Evolutionary conservation across 2,329 filamentous ascomycete genomes (phyloP).

Genomic region (Pyrenophora graminea): DNA sequence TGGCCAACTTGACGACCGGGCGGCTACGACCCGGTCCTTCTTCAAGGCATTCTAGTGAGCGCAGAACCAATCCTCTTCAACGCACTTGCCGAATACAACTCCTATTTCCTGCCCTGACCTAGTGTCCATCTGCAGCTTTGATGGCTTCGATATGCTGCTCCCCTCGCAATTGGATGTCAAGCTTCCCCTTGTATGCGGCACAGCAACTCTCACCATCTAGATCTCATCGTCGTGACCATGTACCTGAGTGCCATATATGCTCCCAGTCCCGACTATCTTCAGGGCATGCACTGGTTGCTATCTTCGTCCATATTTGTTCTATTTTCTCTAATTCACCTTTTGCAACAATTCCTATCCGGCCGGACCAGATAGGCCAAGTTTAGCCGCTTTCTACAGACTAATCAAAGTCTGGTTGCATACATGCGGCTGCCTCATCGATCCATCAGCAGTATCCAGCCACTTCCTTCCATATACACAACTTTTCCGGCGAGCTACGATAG

Average conservation of each 20-base stretch:
- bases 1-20: slow-evolving; percentile 10
- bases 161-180: slow-evolving; percentile 18
- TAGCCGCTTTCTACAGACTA: neutral
- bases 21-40: slow-evolving; percentile 19
- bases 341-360: slow-evolving; percentile 16
- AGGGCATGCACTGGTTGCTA: slow-evolving; percentile 23
- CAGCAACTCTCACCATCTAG: slow-evolving; percentile 6
- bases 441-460: slow-evolving; percentile 25
- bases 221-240: neutral
- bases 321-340: slow-evolving; percentile 13
- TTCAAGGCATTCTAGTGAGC: slow-evolving; percentile 1
- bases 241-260: slow-evolving; percentile 15
- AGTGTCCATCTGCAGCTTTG: slow-evolving; percentile 14
- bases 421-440: slow-evolving; percentile 36
- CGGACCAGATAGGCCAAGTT: slow-evolving; percentile 14
- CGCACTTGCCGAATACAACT: slow-evolving; percentile 6
- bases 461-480: slow-evolving; percentile 36
- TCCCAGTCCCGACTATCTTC: slow-evolving; percentile 3
- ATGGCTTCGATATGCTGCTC: slow-evolving; percentile 9
- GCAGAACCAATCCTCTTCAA: slow-evolving; percentile 18
- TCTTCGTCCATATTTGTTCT: slow-evolving; percentile 9
- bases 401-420: neutral
- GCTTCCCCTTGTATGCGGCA: slow-evolving; percentile 22
- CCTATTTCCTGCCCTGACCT: slow-evolving; percentile 12
- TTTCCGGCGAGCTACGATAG: slow-evolving; percentile 23